Evolutionary conservation across 768 basidiomycete species (phyloP), one percentile per base, ranked within the genome.

Genomic region (Crassisporium funariophilum): DNA sequence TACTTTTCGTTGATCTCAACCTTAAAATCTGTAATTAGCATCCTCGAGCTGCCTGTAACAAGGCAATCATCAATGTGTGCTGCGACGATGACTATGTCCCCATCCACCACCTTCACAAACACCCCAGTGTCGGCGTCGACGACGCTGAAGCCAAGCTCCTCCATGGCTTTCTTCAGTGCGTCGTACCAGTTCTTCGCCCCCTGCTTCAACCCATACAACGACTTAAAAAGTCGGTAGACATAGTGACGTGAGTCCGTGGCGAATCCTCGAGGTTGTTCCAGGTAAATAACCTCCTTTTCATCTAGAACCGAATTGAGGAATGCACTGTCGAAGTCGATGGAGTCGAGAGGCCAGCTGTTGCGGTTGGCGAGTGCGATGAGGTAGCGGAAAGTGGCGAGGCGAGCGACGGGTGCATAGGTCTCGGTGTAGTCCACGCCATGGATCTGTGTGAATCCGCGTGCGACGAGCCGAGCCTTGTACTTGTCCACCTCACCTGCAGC

Each of bases 191-290:
- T 48, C 23, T 53, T 47, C 4, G 56, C 62, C 0, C 62, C 57
- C 46, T 71, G 70, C 22, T 59, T 57, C 12, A 70, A 53, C 1
- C 70, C 64, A 44, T 71, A 72, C 12, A 72, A 36, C 0, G 55
- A 34, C 25, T 58, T 58, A 9, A 20, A 16, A 13, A 70, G 60
- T 11, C 49, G 13, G 15, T 44, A 50, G 8, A 60, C 55, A 21
- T 19, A 44, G 25, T 34, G 15, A 15, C 47, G 5, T 11, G 49
- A 36, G 3, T 20, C 35, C 33, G 15, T 29, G 19, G 20, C 11
- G 12, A 35, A 46, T 9, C 37, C 41, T 3, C 12, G 22, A 2
- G 52, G 55, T 41, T 50, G 52, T 37, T 53, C 46, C 11, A 54
- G 35, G 24, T 44, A 57, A 8, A 54, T 45, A 10, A 43, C 44